Evolutionary conservation across 306 rosid genomes (phyloP).

Genomic region (Prunus campanulata): DNA sequence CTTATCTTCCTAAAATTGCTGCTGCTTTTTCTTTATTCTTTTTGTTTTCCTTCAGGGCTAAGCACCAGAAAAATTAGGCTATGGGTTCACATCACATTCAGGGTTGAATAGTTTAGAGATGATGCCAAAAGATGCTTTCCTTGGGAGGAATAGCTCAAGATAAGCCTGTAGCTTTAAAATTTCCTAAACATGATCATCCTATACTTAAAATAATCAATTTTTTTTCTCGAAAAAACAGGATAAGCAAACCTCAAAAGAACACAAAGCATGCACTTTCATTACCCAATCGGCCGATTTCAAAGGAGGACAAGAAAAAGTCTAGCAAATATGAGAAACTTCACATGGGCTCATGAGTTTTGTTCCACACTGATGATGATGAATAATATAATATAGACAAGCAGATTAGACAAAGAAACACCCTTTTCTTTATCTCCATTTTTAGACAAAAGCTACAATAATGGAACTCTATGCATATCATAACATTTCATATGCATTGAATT

Average conservation of each 20-base stretch:
- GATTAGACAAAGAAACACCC: not conserved
- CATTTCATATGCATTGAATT: not conserved
- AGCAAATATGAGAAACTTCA: not conserved
- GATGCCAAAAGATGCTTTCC: slow-evolving; percentile 17
- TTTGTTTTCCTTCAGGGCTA: not conserved
- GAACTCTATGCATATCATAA: not conserved
- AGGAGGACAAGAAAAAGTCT: not conserved
- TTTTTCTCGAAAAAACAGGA: not conserved
- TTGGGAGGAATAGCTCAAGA: slow-evolving; percentile 7
- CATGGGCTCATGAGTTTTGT: not conserved
- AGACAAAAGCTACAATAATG: not conserved
- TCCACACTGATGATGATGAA: not conserved
- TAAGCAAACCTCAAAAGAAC: not conserved
- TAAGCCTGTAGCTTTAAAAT: not conserved
- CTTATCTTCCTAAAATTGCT: not conserved
- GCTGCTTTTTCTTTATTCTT: not conserved
- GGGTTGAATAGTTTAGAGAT: not conserved
- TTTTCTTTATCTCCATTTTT: not conserved
- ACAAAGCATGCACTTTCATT: not conserved
- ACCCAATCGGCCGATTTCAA: slow-evolving; percentile 1
- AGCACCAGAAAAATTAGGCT: not conserved
- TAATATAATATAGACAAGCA: not conserved
- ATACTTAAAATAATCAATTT: not conserved
- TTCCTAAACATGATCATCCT: not conserved
- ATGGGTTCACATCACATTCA: not conserved